Evolutionary conservation across 2,329 filamentous ascomycete species (phyloP).

Genomic region (Aspergillus hiratsukae): DNA sequence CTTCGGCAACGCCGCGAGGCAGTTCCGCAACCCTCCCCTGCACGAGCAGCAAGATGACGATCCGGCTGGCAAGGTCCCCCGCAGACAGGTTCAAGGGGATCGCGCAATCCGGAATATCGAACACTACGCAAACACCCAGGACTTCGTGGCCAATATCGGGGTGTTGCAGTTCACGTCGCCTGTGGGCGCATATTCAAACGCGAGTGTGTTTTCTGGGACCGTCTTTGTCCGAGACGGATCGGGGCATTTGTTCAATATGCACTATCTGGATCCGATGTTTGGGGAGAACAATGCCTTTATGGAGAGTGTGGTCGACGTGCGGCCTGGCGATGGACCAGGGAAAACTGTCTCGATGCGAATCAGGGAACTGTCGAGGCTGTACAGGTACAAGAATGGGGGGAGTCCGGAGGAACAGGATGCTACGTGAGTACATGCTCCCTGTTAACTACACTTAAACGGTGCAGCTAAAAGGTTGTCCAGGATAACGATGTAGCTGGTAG

Average conservation of each 20-base stretch:
- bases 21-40: background rate
- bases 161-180: constrained; percentile 1
- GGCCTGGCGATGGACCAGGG: background rate
- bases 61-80: background rate
- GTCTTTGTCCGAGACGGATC: background rate
- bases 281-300: background rate
- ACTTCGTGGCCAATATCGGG: constrained; percentile 3
- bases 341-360: background rate
- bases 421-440: constrained; percentile 14
- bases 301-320: background rate
- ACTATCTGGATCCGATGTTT: constrained; percentile 6
- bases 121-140: constrained; percentile 3
- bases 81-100: background rate
- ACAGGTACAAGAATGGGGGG: background rate
- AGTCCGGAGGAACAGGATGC: constrained; percentile 16
- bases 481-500: no score
- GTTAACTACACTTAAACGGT: no score
- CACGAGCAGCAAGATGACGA: background rate
- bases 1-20: background rate
- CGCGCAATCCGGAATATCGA: constrained; percentile 1
- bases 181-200: background rate
- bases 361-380: background rate
- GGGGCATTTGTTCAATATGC: constrained; percentile 4
- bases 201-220: background rate
- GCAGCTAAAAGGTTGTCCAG: no score